phyloP scores from a whole-genome alignment of 495 filamentous ascomycete genomes.

The Neurospora intermedia region DNA sequence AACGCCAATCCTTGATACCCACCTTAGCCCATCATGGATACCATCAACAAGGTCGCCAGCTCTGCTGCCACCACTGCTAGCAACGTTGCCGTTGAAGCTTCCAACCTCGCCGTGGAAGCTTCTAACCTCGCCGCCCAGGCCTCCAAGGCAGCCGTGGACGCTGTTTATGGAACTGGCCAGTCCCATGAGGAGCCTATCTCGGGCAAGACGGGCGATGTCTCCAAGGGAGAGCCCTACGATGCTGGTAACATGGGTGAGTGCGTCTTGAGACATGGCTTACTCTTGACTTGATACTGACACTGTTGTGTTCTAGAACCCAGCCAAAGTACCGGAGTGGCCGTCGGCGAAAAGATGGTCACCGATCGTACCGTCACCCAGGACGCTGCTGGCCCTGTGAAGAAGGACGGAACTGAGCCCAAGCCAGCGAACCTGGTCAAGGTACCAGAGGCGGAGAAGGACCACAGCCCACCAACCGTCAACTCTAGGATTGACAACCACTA shows the following conservation, averaged over 20 bases:
- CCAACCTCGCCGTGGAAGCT: background rate
- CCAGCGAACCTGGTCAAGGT: background rate
- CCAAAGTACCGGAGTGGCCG: background rate
- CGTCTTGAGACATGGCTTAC: background rate
- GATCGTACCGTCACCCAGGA: background rate
- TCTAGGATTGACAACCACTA: background rate
- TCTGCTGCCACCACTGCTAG: conserved; percentile 5
- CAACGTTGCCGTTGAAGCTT: background rate
- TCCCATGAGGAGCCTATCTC: conserved; percentile 40
- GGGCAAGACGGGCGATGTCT: conserved; percentile 39
- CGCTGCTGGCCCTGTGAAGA: background rate
- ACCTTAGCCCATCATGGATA: conserved; percentile 35
- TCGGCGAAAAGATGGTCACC: background rate
- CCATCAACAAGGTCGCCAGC: conserved; percentile 36
- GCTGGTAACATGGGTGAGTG: conserved; percentile 41
- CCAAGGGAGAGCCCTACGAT: conserved; percentile 49
- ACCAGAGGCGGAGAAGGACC: background rate
- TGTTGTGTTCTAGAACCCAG: background rate
- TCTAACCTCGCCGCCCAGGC: background rate
- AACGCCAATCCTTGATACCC: background rate
- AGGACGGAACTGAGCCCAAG: background rate
- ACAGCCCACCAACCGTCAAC: background rate
- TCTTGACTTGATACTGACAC: background rate
- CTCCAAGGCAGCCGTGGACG: conserved; percentile 26
- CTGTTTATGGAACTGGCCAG: conserved; percentile 39